Conservation (phyloP, 116 monocot genomes). For the Iris pallida region DNA sequence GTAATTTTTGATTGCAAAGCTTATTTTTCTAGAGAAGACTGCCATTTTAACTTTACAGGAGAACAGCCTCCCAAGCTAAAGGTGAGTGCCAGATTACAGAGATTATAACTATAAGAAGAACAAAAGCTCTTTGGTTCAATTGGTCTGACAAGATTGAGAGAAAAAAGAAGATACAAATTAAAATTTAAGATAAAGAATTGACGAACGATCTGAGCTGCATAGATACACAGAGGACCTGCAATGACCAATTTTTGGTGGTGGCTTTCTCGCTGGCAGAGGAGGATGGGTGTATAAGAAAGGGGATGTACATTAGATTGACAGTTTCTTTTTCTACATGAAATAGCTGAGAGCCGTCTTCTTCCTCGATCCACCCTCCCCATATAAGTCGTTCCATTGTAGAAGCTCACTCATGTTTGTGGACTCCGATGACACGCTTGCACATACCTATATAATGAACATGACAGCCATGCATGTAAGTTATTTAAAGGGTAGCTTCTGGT, state of each 20-base stretch:
- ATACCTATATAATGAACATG: conserved; percentile 39
- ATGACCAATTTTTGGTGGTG: no score
- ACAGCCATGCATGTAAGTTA: background rate
- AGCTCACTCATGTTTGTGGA: conserved; percentile 82
- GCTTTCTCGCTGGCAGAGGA: background rate
- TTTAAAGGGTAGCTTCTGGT: background rate
- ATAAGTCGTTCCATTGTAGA: conserved; percentile 83
- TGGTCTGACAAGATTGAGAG: background rate
- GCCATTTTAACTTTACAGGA: background rate
- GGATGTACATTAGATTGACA: background rate
- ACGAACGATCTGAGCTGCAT: background rate
- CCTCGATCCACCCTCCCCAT: conserved; percentile 87
- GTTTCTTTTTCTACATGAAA: conserved; percentile 48
- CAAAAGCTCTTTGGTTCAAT: background rate
- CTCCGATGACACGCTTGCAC: conserved; percentile 84
- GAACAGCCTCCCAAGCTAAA: background rate
- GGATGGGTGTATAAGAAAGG: background rate
- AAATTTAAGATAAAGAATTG: background rate
- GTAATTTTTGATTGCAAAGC: no score
- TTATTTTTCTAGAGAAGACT: no score
- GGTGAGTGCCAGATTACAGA: background rate
- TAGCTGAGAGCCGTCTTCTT: conserved; percentile 77
- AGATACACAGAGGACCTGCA: no score
- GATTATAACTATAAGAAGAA: background rate
- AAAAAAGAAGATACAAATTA: background rate